A percentile compares a stretch with the other conserved stretches of the same genome.
These are phyloP conservation scores for Ceratocystis destructans DNA, from an alignment of 2,329 filamentous ascomycete genomes.

Conservation along the genomic window DNA sequence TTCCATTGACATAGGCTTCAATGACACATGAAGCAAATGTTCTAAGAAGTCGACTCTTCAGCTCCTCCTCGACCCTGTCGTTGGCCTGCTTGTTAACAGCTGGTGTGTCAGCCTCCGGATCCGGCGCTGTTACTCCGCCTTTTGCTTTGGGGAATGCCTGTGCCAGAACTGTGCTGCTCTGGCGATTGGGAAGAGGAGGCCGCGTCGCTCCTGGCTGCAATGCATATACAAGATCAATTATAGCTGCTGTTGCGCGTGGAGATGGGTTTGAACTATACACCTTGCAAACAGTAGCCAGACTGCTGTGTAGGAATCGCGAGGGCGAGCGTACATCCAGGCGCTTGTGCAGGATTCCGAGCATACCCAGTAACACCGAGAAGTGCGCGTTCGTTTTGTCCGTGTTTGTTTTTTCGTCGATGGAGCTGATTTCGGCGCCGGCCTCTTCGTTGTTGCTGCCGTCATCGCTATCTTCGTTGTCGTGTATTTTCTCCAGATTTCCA, in stretches of 20 bases:
- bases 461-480: constrained; percentile 28
- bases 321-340: constrained; percentile 66
- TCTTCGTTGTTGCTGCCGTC: constrained; percentile 22
- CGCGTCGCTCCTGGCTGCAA: constrained; percentile 49
- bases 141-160: constrained; percentile 9
- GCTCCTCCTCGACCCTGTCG: constrained; percentile 42
- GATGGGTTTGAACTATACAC: constrained; percentile 52
- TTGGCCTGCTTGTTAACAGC: constrained; percentile 32
- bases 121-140: constrained; percentile 36
- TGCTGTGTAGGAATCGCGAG: constrained; percentile 63
- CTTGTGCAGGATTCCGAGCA: constrained; percentile 59
- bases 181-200: constrained; percentile 45
- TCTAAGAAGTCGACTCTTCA: constrained; percentile 53
- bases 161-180: constrained; percentile 44
- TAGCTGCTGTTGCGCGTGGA: constrained; percentile 44
- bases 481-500: constrained; percentile 25
- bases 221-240: constrained; percentile 57
- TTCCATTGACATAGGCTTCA: constrained; percentile 55
- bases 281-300: constrained; percentile 56
- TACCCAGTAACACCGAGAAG: constrained; percentile 55
- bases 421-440: constrained; percentile 13
- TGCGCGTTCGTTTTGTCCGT: constrained; percentile 21
- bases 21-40: constrained; percentile 66
- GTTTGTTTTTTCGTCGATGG: neutral
- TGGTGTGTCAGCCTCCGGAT: constrained; percentile 36